Evolutionary conservation across 2,329 filamentous ascomycete genomes (phyloP), one percentile per base, ranked within the genome.

Genomic region (Ophiostoma sp.): DNA sequence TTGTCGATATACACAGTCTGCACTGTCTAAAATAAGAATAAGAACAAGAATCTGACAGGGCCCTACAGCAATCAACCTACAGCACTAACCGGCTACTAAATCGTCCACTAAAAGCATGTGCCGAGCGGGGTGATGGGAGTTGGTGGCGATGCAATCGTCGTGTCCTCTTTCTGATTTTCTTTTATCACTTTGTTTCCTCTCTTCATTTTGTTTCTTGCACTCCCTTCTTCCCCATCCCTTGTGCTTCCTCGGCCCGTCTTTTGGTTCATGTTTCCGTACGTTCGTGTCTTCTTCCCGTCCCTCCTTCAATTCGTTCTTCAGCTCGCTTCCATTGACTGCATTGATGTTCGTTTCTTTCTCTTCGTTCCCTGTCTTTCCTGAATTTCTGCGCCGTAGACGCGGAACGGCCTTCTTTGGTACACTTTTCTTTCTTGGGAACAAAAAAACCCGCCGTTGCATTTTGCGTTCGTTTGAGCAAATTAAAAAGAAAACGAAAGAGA

Each of bases 381-480:
- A 8, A 9, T 55, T 28, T 28, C 50, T 28, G 50, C 22, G 50
- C 50, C 50, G 50, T 15, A 9, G 22, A 15, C 22, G 50, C 22
- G 22, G 50, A 55, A 55, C n/a, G 50, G 2, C 9, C 12, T 25
- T 55, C 22, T 28, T 25, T 28, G 33, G 33, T 3, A 36, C 33
- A 8, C 4, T 3, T 45, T 45, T 9, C 42, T 45, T 45, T 33
- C 57, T 39, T 63, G 55, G 55, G 9, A 11, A 28, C 11, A 25
- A 39, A 25, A 15, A 25, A 61, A 11, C 28, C 22, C 45, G 48
- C 72, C 11, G 66, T 73, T 57, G 59, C 55, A 63, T 70, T 52
- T 36, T 76, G 76, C 69, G 76, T 61, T 69, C 73, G 73, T 77
- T 77, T 77, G 76, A 77, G 76, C 76, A 77, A 75, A 68, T 77